Evolutionary conservation across 305 asterid species (phyloP), one percentile per base, ranked within the genome.

Genomic region (Withania somnifera): DNA sequence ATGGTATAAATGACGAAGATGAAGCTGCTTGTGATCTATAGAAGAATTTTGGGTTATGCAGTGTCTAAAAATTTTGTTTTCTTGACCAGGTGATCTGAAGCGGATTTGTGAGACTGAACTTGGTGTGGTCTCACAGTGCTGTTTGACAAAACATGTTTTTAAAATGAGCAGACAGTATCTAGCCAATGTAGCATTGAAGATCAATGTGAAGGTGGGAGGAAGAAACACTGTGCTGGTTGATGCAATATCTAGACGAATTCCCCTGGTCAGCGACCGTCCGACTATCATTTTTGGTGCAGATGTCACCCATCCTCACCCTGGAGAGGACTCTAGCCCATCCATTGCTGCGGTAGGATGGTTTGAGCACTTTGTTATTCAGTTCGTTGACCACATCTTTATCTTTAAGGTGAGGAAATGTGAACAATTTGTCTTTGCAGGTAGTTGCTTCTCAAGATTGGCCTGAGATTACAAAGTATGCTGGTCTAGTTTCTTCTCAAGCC

Each of bases 361-460:
- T 52, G 7, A 24, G 45, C 26, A 15, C 64, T 73, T 38, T 36
- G 60, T 53, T 24, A 11, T 22, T 84, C 8, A 2, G 50, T 51
- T 61, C 0, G 15, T 82, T 22, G 34, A 14, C 2, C 71, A 30
- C 61, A 19, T 36, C 4, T 51, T 32, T 28, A 20, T 15, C 20
- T 11, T 0, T 58, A 13, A 32, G n/a, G n/a, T 54, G 20, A 22
- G 24, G 36, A 38, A 24, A 51, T 77, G 5, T 56, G 11, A 17
- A 26, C 36, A 20, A 15, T 66, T 45, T 84, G 19, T 50, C 51
- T 68, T 30, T 82, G 26, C 88, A 97, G 99, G 99, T 97, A 67
- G 99, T 97, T 60, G 99, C 99, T 10, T 97, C 99, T 32, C 98
- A 95, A 87, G 99, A 97, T 87, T 97, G 98, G 98, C 98, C 98